phyloP scores from a whole-genome alignment of 139 green algal genomes.

The Picochlorum sp. region DNA sequence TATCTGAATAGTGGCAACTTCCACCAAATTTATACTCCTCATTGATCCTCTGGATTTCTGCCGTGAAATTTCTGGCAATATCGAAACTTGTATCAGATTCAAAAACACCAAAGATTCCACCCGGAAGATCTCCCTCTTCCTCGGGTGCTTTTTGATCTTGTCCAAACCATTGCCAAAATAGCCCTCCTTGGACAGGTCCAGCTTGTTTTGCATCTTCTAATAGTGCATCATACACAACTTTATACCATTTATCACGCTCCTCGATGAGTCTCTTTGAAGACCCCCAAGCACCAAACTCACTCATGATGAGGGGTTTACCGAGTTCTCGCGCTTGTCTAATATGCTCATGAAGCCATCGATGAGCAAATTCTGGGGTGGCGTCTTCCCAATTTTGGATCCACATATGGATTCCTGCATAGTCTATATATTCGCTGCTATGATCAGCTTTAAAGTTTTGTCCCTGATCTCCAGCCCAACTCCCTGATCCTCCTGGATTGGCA shows the following conservation, averaged over 20 bases:
- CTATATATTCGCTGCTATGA: constrained; percentile 28
- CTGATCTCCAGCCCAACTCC: constrained; percentile 23
- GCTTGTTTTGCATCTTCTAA: constrained; percentile 11
- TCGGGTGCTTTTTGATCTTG: constrained; percentile 35
- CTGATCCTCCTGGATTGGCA: constrained; percentile 15
- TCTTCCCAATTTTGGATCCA: constrained; percentile 32
- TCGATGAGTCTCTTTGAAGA: background rate
- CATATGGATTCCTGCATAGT: constrained; percentile 28
- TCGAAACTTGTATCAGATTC: constrained; percentile 21
- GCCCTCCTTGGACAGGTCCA: constrained; percentile 29
- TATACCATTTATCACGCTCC: constrained; percentile 12
- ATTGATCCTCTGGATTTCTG: constrained; percentile 16
- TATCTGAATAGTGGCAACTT: background rate
- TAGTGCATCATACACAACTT: constrained; percentile 8
- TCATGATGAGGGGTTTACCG: constrained; percentile 35
- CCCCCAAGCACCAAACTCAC: constrained; percentile 36
- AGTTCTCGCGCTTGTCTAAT: constrained; percentile 9
- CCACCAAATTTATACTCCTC: background rate
- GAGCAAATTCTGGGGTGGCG: constrained; percentile 16
- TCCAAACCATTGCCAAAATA: constrained; percentile 56
- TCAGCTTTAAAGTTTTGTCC: constrained; percentile 37
- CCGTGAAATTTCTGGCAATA: constrained; percentile 11
- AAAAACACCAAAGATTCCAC: constrained; percentile 30
- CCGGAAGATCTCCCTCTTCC: constrained; percentile 23
- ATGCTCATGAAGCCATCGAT: constrained; percentile 30